Conservation (phyloP, 495 filamentous ascomycete species). For the Symbiotaphrina buchneri region DNA sequence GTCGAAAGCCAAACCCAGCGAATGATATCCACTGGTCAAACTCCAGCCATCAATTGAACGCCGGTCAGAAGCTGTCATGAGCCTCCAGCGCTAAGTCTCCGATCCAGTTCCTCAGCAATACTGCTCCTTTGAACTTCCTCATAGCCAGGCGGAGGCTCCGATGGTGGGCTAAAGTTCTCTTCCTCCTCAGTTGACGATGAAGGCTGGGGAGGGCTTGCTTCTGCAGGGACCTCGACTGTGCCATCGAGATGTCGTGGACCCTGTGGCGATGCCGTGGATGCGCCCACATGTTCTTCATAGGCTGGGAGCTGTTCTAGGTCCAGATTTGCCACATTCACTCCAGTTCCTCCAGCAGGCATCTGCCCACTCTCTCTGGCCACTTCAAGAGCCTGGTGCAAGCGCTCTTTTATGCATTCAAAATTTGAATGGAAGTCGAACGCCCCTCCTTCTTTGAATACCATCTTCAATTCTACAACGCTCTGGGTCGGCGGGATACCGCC, state of each 20-base stretch:
- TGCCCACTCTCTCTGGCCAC: conserved; percentile 28
- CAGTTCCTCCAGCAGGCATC: conserved; percentile 15
- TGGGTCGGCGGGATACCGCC: conserved; percentile 70
- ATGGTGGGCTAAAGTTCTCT: conserved; percentile 23
- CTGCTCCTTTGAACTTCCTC: conserved; percentile 73
- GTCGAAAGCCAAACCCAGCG: no score
- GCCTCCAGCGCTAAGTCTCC: conserved; percentile 9
- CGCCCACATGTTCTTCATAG: conserved; percentile 27
- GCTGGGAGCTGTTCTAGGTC: conserved; percentile 70
- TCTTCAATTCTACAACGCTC: conserved; percentile 48
- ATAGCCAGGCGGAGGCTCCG: conserved; percentile 81
- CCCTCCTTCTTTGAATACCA: conserved; percentile 87
- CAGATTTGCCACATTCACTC: conserved; percentile 31
- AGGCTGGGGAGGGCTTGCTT: background rate
- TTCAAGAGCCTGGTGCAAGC: conserved; percentile 56
- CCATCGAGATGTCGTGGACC: background rate
- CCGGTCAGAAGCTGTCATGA: no score
- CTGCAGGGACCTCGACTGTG: background rate
- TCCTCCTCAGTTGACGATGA: background rate
- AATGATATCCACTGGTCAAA: no score
- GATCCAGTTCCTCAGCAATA: conserved; percentile 36
- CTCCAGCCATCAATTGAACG: no score
- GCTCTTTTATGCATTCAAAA: conserved; percentile 70
- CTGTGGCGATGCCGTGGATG: conserved; percentile 2
- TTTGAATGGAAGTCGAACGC: conserved; percentile 75